phyloP scores from a whole-genome alignment of 139 green algal species.

The Ettlia oleoabundans region DNA sequence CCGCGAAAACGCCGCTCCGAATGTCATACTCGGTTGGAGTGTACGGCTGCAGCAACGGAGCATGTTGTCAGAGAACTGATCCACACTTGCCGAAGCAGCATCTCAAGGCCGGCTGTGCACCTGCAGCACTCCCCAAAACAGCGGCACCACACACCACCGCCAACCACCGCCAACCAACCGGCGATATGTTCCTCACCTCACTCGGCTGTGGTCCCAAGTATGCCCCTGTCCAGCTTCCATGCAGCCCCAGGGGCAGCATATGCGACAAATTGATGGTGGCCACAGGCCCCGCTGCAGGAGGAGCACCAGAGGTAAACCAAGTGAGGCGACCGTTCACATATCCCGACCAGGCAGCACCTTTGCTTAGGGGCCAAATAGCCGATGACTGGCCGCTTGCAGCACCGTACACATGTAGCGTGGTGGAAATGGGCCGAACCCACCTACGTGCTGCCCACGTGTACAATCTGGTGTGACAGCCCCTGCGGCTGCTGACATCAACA shows the following conservation, averaged over 20 bases:
- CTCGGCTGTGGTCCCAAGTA: constrained; percentile 28
- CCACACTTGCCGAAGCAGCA: too few relatives aligned
- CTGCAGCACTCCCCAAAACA: background rate
- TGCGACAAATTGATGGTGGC: constrained; percentile 42
- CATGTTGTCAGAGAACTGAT: too few relatives aligned
- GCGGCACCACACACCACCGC: background rate
- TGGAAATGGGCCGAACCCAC: too few relatives aligned
- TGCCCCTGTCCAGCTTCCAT: constrained; percentile 32
- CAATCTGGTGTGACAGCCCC: background rate
- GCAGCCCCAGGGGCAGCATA: constrained; percentile 41
- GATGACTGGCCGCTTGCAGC: too few relatives aligned
- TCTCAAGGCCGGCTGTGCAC: too few relatives aligned
- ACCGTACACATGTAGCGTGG: too few relatives aligned
- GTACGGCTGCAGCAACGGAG: constrained; percentile 2
- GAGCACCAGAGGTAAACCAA: too few relatives aligned
- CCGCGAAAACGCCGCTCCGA: background rate
- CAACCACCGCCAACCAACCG: too few relatives aligned
- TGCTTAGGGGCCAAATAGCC: too few relatives aligned
- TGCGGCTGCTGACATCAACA: background rate
- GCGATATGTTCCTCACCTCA: too few relatives aligned
- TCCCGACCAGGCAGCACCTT: too few relatives aligned
- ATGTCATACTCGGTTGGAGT: constrained; percentile 30
- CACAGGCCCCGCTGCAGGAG: constrained; percentile 27
- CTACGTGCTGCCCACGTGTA: background rate
- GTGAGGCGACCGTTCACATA: too few relatives aligned